Conservation (phyloP, 1,139 yeast species). For the Saccharomyces hybrid region DNA sequence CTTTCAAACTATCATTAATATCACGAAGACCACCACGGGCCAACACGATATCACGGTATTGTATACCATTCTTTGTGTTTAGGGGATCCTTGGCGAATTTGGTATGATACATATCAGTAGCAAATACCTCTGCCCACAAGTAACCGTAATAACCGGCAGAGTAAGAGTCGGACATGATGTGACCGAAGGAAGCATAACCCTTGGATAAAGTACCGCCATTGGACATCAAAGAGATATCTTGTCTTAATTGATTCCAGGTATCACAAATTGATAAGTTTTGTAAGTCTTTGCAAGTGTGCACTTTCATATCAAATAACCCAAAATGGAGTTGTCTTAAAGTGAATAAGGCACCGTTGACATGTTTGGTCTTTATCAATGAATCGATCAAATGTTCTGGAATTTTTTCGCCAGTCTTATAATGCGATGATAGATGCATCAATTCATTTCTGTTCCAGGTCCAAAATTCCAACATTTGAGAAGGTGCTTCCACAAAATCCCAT, state of each 20-base stretch:
- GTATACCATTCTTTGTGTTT: slow-evolving; percentile 51
- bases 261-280: slow-evolving; percentile 42
- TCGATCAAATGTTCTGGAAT: slow-evolving; percentile 53
- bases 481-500: slow-evolving; percentile 84
- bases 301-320: slow-evolving; percentile 65
- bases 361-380: slow-evolving; percentile 57
- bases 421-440: slow-evolving; percentile 53
- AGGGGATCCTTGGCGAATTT: slow-evolving; percentile 63
- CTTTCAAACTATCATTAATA: slow-evolving; percentile 54
- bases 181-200: slow-evolving; percentile 76
- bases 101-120: slow-evolving; percentile 74
- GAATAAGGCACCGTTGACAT: slow-evolving; percentile 65
- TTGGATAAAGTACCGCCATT: slow-evolving; percentile 48
- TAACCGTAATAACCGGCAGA: slow-evolving; percentile 85
- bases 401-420: slow-evolving; percentile 54
- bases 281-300: slow-evolving; percentile 47
- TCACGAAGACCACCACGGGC: slow-evolving; percentile 69
- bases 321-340: slow-evolving; percentile 71
- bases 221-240: slow-evolving; percentile 49
- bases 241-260: slow-evolving; percentile 59
- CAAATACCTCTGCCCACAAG: slow-evolving; percentile 77
- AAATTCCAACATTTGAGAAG: slow-evolving; percentile 81
- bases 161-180: slow-evolving; percentile 70
- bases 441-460: slow-evolving; percentile 76
- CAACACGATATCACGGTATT: slow-evolving; percentile 63